phyloP scores from a whole-genome alignment of 2,329 filamentous ascomycete species.

The Claviceps paspali region DNA sequence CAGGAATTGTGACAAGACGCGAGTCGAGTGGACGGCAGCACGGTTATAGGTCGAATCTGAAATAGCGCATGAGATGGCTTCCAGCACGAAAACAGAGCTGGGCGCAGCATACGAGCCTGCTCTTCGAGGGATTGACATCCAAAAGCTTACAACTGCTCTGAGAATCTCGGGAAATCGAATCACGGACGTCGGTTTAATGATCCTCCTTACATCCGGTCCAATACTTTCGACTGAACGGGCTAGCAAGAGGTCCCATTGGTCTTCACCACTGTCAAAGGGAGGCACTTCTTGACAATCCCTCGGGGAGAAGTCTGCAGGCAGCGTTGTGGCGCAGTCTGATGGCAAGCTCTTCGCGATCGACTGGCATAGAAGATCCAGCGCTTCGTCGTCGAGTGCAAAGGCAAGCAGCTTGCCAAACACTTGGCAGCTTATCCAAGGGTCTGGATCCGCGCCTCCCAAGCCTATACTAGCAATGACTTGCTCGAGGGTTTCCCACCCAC shows the following conservation, averaged over 20 bases:
- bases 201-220: conserved; percentile 27
- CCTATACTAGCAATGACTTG: conserved; percentile 55
- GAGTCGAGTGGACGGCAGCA: conserved; percentile 55
- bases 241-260: conserved; percentile 24
- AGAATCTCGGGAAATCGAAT: conserved; percentile 49
- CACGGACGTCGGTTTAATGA: conserved; percentile 34
- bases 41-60: conserved; percentile 53
- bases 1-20: conserved; percentile 52
- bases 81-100: conserved; percentile 49
- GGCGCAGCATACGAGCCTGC: conserved; percentile 28
- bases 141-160: conserved; percentile 45
- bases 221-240: conserved; percentile 22
- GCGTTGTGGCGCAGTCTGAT: conserved; percentile 13
- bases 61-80: conserved; percentile 43
- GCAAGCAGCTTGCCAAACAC: conserved; percentile 71
- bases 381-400: conserved; percentile 66
- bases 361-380: conserved; percentile 53
- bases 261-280: conserved; percentile 11
- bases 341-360: conserved; percentile 25
- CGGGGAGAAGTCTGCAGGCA: background rate
- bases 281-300: conserved; percentile 11
- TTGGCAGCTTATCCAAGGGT: conserved; percentile 53
- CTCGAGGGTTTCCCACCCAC: conserved; percentile 66
- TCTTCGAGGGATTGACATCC: conserved; percentile 43
- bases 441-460: conserved; percentile 47